Evolutionary conservation across 352 stramenopile species (phyloP), one percentile per base, ranked within the genome.

Genomic region (Globisporangium perplexum): DNA sequence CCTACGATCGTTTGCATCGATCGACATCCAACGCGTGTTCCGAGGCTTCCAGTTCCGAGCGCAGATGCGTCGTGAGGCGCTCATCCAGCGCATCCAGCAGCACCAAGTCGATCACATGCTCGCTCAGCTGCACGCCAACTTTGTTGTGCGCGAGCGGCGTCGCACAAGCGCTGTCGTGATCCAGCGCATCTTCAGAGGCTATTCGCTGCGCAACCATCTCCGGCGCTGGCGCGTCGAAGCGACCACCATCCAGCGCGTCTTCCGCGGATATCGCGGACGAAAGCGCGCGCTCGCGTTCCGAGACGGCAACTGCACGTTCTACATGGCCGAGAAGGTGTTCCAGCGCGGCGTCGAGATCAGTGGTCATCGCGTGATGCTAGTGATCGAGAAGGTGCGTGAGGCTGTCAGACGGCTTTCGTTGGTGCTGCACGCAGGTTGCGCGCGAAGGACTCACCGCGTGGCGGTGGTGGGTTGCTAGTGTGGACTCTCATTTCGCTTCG

Each of bases 291-390:
- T 72, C 33, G 72, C 74, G 36, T 87, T 90, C 43, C 66, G 76
- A 31, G 77, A 88, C 33, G 79, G 79, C 6, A 88, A 70, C 18
- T 77, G 75, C 26, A 84, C 73, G 0, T 87, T 88, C 38, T 86
- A 77, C 55, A 89, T 89, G 76, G 63, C 67, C 7, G 71, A 88
- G 45, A 56, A 71, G 15, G 74, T 90, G 8, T 90, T 73, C 44
- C 74, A 90, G 45, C 74, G 79, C 30, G 79, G 79, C 0, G 20
- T 84, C 11, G 53, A 69, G 12, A 65, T 90, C n/a, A 75, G 67
- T 31, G 74, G 63, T 1, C 63, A 56, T 17, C 57, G 53, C 4
- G 47, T 90, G 11, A 60, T 90, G 58, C 74, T 90, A 12, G 60
- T 68, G 17, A 79, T 90, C 33, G 74, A 90, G 38, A 78, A 82